These are phyloP conservation scores for Phytophthora multivora DNA, from an alignment of 352 stramenopile species.

Conservation along the genomic window DNA sequence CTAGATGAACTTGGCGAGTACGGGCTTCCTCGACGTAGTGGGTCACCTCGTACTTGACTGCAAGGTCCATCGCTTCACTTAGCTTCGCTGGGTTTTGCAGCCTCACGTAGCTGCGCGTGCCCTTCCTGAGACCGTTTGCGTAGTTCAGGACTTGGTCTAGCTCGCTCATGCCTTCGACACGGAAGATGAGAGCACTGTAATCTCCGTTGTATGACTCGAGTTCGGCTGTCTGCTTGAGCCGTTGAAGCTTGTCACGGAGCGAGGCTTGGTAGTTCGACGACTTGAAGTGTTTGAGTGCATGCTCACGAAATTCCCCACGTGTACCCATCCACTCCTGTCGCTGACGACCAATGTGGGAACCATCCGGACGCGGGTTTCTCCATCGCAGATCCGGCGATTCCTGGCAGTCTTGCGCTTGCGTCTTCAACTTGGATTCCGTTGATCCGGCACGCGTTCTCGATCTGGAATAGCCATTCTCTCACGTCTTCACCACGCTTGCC, in stretches of 20 bases:
- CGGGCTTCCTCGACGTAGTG: background rate
- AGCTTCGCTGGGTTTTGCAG: background rate
- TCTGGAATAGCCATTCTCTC: conserved; percentile 6
- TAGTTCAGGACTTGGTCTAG: conserved; percentile 1
- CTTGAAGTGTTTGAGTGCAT: conserved; percentile 9
- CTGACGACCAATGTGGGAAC: too few species aligned
- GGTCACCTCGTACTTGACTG: conserved; percentile 9
- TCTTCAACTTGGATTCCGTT: too few species aligned
- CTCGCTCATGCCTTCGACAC: conserved; percentile 3
- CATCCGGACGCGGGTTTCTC: too few species aligned
- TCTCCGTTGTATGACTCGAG: conserved; percentile 12
- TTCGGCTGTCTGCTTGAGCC: conserved; percentile 2
- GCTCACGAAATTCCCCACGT: conserved; percentile 9
- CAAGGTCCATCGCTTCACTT: conserved; percentile 7
- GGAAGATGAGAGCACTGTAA: too few species aligned
- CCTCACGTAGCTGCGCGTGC: conserved; percentile 5
- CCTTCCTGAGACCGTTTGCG: conserved; percentile 3
- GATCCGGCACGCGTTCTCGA: too few species aligned
- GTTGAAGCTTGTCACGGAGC: conserved; percentile 1
- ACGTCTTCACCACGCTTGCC: conserved; percentile 10
- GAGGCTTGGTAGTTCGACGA: conserved; percentile 6
- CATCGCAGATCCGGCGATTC: too few species aligned
- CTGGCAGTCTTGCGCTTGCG: too few species aligned
- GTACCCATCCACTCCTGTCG: too few species aligned
- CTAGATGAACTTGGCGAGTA: too few species aligned